Base-by-base conservation (phyloP, 2,329 filamentous ascomycete species). In the Apiospora koreana region DNA sequence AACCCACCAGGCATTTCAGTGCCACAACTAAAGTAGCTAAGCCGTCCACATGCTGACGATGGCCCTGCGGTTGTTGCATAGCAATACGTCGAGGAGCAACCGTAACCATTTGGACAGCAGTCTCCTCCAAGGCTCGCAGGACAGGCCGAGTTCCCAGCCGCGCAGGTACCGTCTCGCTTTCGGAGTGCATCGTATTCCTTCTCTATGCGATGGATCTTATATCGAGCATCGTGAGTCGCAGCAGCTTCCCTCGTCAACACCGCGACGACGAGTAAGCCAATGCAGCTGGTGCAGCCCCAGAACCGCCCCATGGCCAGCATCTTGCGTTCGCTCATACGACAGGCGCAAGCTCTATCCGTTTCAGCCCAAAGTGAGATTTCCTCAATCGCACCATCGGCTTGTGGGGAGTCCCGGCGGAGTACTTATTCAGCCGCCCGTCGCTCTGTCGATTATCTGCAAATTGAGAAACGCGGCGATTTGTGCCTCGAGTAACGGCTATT, bases 61-160 rank as follows among this genome's bases (percentile, higher is more conserved):
- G 83, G 80, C 16, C 80, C 82, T 46, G 79, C 82, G 0, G 84
- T 84, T 5, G 84, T 85, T 16, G 83, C 83, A 74, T 82, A 83
- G 71, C 86, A 88, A 45, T 83, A 84, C 43, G 83, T 79, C 62
- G 79, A 80, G 2, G 79, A 85, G 76, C 87, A 89, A 4, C 79
- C 78, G 74, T 87, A 89, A 48, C 80, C 76, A 5, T 81, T 76
- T 1, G 86, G 85, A 70, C 86, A 87, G 70, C 86, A 87, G 43
- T 82, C 83, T 43, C 86, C 85, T 45, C 75, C 74, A 14, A 71
- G 74, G 21, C 76, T 74, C 35, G 74, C 72, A n/a, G 71, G 69
- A 66, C 74, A 79, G 66, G 78, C 64, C 2, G 72, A 72, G 69
- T 74, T 79, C 1, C 73, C 72, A 2, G 70, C 28, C 41, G 72